Percentiles rank a stretch among this genome's conserved stretches.
Evolutionary conservation across 139 green algal genomes (phyloP).

Genomic region (Auxenochlorella pyrenoidosa): DNA sequence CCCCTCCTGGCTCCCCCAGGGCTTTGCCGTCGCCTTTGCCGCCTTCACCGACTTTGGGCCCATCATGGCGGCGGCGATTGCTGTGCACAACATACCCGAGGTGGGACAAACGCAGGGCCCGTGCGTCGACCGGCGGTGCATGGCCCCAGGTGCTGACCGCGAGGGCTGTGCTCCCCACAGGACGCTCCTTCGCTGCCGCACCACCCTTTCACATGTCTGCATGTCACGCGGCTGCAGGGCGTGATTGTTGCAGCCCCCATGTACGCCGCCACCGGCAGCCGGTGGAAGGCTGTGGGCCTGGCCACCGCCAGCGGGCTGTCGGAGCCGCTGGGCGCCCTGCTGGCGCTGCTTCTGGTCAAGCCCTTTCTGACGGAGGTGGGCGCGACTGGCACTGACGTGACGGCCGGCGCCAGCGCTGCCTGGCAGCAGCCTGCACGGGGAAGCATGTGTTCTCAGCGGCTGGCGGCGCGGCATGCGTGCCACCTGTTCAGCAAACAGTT

Average conservation of each 20-base stretch:
- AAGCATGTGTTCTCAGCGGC: too few species aligned
- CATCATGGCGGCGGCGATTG: conserved; percentile 85
- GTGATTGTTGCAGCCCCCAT: conserved; percentile 89
- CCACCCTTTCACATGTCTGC: neutral
- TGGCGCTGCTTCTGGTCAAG: conserved; percentile 76
- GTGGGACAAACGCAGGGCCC: neutral
- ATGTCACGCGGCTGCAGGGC: conserved; percentile 56
- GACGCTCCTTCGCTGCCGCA: neutral
- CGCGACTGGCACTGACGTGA: too few species aligned
- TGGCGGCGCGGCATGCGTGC: too few species aligned
- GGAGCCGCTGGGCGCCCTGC: conserved; percentile 83
- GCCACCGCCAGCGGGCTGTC: conserved; percentile 82
- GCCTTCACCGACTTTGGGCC: conserved; percentile 81
- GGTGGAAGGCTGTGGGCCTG: conserved; percentile 74
- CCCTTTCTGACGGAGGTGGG: conserved; percentile 61
- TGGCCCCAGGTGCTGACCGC: too few species aligned
- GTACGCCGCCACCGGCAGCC: conserved; percentile 86
- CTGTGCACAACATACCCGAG: conserved; percentile 86
- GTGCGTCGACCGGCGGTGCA: too few species aligned
- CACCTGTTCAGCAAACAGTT: too few species aligned
- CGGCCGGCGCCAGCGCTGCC: too few species aligned
- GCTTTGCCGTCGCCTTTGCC: conserved; percentile 60
- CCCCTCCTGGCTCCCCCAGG: neutral
- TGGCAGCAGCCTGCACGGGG: too few species aligned
- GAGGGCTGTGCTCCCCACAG: too few species aligned